These are phyloP conservation scores for Nidula niveotomentosa DNA, from an alignment of 1,284 basidiomycete species.

Conservation along the genomic window DNA sequence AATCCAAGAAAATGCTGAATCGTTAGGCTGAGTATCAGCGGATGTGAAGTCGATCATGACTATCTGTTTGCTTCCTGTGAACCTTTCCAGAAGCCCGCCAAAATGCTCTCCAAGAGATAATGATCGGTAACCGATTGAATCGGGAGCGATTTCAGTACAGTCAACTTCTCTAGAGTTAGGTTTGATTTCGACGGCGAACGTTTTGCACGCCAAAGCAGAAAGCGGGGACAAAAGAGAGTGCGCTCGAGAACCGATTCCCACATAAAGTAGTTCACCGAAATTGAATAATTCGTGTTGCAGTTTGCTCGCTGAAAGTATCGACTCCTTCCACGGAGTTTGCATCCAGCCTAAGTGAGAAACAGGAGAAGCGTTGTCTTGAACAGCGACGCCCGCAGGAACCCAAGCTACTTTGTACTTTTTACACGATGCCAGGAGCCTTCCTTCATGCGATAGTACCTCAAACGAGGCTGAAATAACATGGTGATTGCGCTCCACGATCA, in stretches of 20 bases:
- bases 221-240: neutral
- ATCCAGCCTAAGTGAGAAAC: neutral
- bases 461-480: conserved; percentile 24
- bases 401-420: conserved; percentile 9
- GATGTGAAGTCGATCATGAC: neutral
- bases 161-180: no score
- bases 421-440: conserved; percentile 27
- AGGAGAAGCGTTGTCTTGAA: neutral
- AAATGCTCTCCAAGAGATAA: neutral
- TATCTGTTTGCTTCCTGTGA: neutral
- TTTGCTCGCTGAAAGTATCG: neutral
- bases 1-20: neutral
- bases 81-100: neutral
- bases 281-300: neutral
- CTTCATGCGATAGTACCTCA: conserved; percentile 25
- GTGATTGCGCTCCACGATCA: conserved; percentile 23
- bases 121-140: neutral
- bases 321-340: neutral
- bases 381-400: conserved; percentile 8
- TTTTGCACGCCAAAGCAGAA: no score
- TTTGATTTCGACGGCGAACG: no score
- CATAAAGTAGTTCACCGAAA: neutral
- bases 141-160: neutral
- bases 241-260: neutral
- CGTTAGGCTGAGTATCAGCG: neutral